Base-by-base conservation (phyloP, 352 stramenopile species). In the Phytophthora megakarya region DNA sequence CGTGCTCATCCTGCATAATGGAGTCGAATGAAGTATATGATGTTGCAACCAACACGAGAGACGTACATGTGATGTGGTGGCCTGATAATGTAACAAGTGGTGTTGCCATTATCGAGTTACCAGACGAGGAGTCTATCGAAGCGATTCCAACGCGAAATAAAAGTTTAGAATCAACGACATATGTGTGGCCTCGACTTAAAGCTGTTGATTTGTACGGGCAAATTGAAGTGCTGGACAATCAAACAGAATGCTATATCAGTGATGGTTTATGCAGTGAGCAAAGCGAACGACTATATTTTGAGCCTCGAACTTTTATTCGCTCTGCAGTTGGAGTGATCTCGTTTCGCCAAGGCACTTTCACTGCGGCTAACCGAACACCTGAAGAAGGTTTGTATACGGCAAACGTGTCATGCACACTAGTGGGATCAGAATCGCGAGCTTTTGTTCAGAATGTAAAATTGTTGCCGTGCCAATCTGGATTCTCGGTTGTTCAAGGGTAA, bases 11-110 rank as follows among this genome's bases (percentile, higher is more conserved):
- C 9, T 89, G 80, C 22, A 46, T 12, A 0, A 76, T 89, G 61
- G 22, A 48, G 21, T 69, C 72, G 26, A 91, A 91, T 54, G 38
- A 61, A 18, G 33, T 82, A 1, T 91, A 91, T 45, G 58, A 87
- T 23, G 68, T 77, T 13, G 72, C 81, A 32, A 91, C 81, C 5
- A 91, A 91, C 57, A 86, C 81, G 1, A 63, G 78, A 8, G 61
- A 77, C 12, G 78, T 89, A 5, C 55, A 74, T 8, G 65, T 84
- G 5, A 60, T 83, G 48, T 91, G 81, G 81, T 91, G 81, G 81
- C 81, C 81, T 9, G 26, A 43, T 0, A 79, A 71, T 11, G 67
- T 84, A 12, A 80, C 67, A 1, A 86, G 71, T 48, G 78, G 78
- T 0, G 49, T 87, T 0, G 9, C 43, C 6, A 65, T 72, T 0